These are phyloP conservation scores for Coemansia sp. DNA, from an alignment of 192 early-diverging fungal genomes.

Conservation along the genomic window DNA sequence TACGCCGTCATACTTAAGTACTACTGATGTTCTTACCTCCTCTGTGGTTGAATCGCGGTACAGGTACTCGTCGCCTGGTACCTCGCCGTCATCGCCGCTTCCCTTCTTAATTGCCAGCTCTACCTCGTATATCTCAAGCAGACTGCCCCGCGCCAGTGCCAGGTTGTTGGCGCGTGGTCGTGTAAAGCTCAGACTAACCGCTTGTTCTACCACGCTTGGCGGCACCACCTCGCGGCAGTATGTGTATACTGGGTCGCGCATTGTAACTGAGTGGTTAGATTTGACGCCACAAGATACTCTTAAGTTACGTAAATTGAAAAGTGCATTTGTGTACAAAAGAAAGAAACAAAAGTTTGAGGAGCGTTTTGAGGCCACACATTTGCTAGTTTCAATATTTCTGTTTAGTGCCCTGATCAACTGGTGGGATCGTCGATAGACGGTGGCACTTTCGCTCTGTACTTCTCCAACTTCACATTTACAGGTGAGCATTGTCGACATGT, in stretches of 20 bases:
- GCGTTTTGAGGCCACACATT: no score
- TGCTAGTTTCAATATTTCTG: no score
- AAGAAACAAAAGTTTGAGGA: no score
- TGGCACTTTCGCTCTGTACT: background rate
- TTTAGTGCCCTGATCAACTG: no score
- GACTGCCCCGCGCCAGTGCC: conserved; percentile 44
- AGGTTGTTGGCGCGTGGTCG: conserved; percentile 38
- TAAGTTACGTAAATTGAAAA: background rate
- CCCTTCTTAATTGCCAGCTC: conserved; percentile 22
- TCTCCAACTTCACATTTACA: background rate
- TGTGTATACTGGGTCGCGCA: conserved; percentile 51
- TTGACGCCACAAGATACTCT: background rate
- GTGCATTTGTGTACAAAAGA: background rate
- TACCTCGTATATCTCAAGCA: conserved; percentile 47
- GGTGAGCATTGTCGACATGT: background rate
- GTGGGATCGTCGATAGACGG: no score
- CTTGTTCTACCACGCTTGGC: conserved; percentile 40
- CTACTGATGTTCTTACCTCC: conserved; percentile 9
- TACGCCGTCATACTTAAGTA: background rate
- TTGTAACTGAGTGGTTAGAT: background rate
- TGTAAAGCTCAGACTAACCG: conserved; percentile 45
- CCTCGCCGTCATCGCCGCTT: conserved; percentile 18
- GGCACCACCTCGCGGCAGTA: conserved; percentile 52
- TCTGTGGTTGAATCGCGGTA: conserved; percentile 24
- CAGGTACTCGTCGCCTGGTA: conserved; percentile 27